These are phyloP conservation scores for Centella asiatica DNA, from an alignment of 129 eudicot species.

Conservation along the genomic window DNA sequence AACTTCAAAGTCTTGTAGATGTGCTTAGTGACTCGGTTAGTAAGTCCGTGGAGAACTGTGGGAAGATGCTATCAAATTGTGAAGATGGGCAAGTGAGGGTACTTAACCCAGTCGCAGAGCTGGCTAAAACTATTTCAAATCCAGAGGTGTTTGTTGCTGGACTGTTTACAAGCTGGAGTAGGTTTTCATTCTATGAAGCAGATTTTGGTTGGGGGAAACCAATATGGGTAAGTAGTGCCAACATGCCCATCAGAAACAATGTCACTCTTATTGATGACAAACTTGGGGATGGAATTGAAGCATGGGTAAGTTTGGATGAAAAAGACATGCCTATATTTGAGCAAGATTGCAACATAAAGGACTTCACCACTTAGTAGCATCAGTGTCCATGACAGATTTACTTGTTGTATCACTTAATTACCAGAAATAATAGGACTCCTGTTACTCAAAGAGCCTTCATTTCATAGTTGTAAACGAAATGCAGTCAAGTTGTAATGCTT, in stretches of 20 bases:
- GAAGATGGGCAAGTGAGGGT: background rate
- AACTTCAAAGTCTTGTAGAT: background rate
- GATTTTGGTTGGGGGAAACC: conserved; percentile 9
- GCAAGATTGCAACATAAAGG: background rate
- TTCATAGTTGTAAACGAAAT: too few relatives aligned
- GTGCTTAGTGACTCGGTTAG: background rate
- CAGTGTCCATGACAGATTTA: too few relatives aligned
- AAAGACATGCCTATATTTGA: background rate
- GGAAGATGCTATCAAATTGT: background rate
- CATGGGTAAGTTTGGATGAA: background rate
- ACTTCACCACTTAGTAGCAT: background rate
- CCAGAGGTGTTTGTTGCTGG: background rate
- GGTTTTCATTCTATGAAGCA: background rate
- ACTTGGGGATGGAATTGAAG: background rate
- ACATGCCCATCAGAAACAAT: background rate
- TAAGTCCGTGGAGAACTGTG: background rate
- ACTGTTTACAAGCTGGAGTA: background rate
- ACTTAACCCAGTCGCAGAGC: background rate
- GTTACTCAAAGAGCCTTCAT: too few relatives aligned
- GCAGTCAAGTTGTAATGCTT: too few relatives aligned
- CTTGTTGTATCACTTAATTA: too few relatives aligned
- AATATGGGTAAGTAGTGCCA: background rate
- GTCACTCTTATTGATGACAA: background rate
- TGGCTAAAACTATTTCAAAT: background rate
- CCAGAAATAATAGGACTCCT: too few relatives aligned